Percentiles rank a stretch among this genome's conserved stretches.
Conservation (phyloP, 768 basidiomycete species). For the Suillus weaverae region DNA sequence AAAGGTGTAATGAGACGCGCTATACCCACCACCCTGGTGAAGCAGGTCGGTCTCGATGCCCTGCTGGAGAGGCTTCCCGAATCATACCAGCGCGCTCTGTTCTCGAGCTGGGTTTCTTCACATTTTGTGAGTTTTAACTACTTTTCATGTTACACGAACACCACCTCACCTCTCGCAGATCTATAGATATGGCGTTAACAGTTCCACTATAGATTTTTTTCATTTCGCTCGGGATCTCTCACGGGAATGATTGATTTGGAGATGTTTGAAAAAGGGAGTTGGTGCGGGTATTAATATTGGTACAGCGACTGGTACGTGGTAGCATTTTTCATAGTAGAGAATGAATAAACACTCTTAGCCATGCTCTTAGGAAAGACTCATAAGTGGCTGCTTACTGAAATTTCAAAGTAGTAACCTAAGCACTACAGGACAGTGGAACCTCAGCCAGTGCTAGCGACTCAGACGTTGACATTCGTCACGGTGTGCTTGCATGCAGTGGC, state of each 20-base stretch:
- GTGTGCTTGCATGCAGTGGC: no score
- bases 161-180: constrained; percentile 49
- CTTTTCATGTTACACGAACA: constrained; percentile 2
- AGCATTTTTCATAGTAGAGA: neutral
- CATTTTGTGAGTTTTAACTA: constrained; percentile 63
- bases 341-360: neutral
- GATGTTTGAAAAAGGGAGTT: constrained; percentile 21
- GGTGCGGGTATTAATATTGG: neutral
- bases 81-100: constrained; percentile 81
- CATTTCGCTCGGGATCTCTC: constrained; percentile 83
- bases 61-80: constrained; percentile 79
- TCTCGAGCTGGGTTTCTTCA: constrained; percentile 88
- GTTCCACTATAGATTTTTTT: constrained; percentile 94
- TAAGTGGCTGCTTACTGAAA: neutral
- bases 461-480: no score
- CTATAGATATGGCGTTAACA: constrained; percentile 88
- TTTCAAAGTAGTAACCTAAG: no score
- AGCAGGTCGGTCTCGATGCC: constrained; percentile 78
- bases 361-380: neutral
- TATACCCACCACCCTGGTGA: constrained; percentile 86
- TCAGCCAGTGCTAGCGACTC: no score
- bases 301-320: neutral
- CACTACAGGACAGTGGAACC: no score
- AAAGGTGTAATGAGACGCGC: constrained; percentile 78
- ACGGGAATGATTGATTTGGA: constrained; percentile 4